Conservation (phyloP, 176 grass and related monocot genomes). For the Zea luxurians region DNA sequence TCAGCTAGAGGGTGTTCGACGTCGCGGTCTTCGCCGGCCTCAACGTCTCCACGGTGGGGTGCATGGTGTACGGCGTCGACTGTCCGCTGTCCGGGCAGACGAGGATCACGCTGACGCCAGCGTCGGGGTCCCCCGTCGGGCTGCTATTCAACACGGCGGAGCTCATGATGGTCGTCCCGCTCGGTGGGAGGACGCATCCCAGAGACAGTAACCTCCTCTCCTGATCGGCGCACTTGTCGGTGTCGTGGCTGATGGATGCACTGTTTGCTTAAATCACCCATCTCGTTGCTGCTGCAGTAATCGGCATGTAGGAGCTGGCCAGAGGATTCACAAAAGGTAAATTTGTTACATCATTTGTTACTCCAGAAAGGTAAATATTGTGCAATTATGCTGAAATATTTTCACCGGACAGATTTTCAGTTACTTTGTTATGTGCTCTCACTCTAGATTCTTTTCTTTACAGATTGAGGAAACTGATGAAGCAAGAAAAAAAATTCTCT, state of each 20-base stretch:
- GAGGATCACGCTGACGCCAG: conserved; percentile 65
- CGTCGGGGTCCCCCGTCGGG: conserved; percentile 56
- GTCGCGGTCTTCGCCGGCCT: conserved; percentile 63
- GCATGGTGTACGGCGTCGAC: conserved; percentile 48
- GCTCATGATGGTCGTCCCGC: conserved; percentile 69
- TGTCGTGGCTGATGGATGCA: not conserved
- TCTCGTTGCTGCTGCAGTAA: conserved; percentile 51
- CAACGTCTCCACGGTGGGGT: conserved; percentile 71
- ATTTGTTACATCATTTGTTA: too few relatives aligned
- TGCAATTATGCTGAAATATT: too few relatives aligned
- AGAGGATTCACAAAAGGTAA: conserved; percentile 46
- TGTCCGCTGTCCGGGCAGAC: conserved; percentile 70
- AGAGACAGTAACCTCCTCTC: conserved; percentile 67
- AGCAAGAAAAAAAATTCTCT: too few relatives aligned
- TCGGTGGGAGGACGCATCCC: conserved; percentile 71
- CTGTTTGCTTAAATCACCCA: not conserved
- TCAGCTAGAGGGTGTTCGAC: conserved; percentile 79
- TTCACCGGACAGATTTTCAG: too few relatives aligned
- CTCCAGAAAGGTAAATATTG: too few relatives aligned
- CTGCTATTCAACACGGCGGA: conserved; percentile 89
- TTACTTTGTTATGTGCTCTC: too few relatives aligned
- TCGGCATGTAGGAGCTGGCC: conserved; percentile 72
- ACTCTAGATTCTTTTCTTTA: too few relatives aligned
- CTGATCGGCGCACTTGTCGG: not conserved
- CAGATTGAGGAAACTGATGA: too few relatives aligned